Percentiles rank a stretch among this genome's conserved stretches.
Conservation (phyloP, 2,329 filamentous ascomycete genomes). For the Hypoxylon rubiginosum region DNA sequence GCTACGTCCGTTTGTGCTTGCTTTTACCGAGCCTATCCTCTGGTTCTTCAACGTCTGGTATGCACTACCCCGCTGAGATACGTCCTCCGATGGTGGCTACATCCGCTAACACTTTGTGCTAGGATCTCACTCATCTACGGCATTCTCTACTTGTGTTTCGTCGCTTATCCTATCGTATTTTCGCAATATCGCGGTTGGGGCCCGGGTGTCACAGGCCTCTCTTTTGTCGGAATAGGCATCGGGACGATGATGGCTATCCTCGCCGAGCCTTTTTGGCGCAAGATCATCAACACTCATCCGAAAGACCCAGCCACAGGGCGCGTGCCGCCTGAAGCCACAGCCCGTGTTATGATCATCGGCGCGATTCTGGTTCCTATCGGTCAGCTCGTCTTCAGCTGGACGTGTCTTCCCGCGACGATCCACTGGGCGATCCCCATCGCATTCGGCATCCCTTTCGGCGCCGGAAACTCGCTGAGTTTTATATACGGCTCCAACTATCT, state of each 20-base stretch:
- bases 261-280: conserved; percentile 78
- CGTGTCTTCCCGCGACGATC: conserved; percentile 79
- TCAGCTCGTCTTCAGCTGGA: conserved; percentile 91
- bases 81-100: neutral
- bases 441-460: conserved; percentile 83
- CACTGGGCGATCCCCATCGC: conserved; percentile 86
- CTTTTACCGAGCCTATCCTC: conserved; percentile 84
- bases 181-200: conserved; percentile 80
- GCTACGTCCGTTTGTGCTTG: conserved; percentile 81
- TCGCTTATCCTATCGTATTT: conserved; percentile 91
- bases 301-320: conserved; percentile 81
- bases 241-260: conserved; percentile 73
- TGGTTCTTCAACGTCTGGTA: conserved; percentile 78
- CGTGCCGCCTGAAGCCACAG: conserved; percentile 82
- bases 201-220: conserved; percentile 78
- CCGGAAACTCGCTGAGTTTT: conserved; percentile 82
- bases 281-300: conserved; percentile 81
- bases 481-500: conserved; percentile 88
- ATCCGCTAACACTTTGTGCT: conserved; percentile 1
- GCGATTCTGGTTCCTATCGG: conserved; percentile 80
- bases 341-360: conserved; percentile 83
- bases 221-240: conserved; percentile 79
- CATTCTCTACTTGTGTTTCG: conserved; percentile 90
- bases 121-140: conserved; percentile 88
- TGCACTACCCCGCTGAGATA: conserved; percentile 36